Conservation (phyloP, 768 basidiomycete species). For the Hydnomerulius pinastri region DNA sequence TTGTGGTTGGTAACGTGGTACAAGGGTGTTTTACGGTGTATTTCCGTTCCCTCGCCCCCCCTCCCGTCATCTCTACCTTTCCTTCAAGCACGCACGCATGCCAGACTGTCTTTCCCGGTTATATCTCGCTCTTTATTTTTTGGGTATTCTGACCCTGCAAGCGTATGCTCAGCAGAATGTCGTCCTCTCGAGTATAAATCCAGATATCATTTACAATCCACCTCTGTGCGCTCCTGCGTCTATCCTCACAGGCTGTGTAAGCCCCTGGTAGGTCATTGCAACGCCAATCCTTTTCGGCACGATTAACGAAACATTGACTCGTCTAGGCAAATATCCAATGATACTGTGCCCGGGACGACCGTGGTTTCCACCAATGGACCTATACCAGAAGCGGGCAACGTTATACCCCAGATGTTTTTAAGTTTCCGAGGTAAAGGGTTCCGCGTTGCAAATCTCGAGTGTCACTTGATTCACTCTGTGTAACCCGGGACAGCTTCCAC, state of each 20-base stretch:
- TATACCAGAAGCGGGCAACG: slow-evolving; percentile 38
- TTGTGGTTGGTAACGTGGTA: slow-evolving; percentile 8
- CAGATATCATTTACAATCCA: slow-evolving; percentile 31
- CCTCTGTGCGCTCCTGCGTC: slow-evolving; percentile 20
- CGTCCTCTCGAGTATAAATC: slow-evolving; percentile 18
- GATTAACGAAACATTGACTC: background rate
- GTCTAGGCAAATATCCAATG: slow-evolving; percentile 24
- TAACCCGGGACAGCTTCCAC: slow-evolving; percentile 37
- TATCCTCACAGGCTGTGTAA: slow-evolving; percentile 16
- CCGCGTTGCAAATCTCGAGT: background rate
- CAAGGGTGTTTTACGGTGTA: background rate
- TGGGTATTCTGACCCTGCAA: slow-evolving; percentile 2
- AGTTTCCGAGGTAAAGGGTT: slow-evolving; percentile 48
- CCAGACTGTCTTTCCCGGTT: slow-evolving; percentile 19
- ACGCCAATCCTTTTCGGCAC: too few relatives aligned
- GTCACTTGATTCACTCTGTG: slow-evolving; percentile 6
- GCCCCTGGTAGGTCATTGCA: slow-evolving; percentile 24
- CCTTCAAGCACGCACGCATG: slow-evolving; percentile 19
- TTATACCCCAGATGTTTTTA: slow-evolving; percentile 60
- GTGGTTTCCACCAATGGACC: slow-evolving; percentile 45
- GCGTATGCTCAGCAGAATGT: slow-evolving; percentile 23
- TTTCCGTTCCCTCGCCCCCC: too few relatives aligned
- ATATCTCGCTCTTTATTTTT: slow-evolving; percentile 13
- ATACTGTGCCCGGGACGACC: slow-evolving; percentile 11
- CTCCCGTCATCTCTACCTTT: too few relatives aligned